Evolutionary conservation across 1,284 basidiomycete species (phyloP).

Genomic region (Puccinia polysora): DNA sequence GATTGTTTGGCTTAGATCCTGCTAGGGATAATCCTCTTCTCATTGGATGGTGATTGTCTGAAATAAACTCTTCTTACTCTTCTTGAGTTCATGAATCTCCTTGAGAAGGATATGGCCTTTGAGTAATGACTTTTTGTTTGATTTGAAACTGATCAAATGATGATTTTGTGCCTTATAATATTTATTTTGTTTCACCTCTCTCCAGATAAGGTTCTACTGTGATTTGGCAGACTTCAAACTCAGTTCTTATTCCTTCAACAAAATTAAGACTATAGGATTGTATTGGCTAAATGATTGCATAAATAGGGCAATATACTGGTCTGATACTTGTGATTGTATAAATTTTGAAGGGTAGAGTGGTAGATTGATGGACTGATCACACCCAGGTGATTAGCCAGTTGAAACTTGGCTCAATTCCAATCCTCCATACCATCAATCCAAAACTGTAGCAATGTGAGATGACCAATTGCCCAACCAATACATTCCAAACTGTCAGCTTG

Average conservation of each 20-base stretch:
- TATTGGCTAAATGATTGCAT: slow-evolving; percentile 33
- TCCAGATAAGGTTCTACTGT: slow-evolving; percentile 43
- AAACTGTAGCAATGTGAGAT: slow-evolving; percentile 32
- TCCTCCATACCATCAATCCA: slow-evolving; percentile 39
- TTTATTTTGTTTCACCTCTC: slow-evolving; percentile 43
- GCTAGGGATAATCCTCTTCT: neutral
- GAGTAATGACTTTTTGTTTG: slow-evolving; percentile 36
- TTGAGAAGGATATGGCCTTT: slow-evolving; percentile 37
- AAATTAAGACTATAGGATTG: slow-evolving; percentile 29
- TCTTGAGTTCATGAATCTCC: slow-evolving; percentile 40
- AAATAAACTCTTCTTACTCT: slow-evolving; percentile 18
- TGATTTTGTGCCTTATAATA: slow-evolving; percentile 44
- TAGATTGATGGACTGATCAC: slow-evolving; percentile 43
- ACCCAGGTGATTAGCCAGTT: slow-evolving; percentile 35
- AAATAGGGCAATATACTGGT: slow-evolving; percentile 36
- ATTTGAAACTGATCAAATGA: slow-evolving; percentile 41
- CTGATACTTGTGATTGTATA: slow-evolving; percentile 36
- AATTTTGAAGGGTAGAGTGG: slow-evolving; percentile 27
- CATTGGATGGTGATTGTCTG: slow-evolving; percentile 3
- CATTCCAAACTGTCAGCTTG: too few species aligned
- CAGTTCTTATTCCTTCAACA: slow-evolving; percentile 37
- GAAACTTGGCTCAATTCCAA: slow-evolving; percentile 20
- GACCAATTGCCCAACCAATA: slow-evolving; percentile 40
- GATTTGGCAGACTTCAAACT: slow-evolving; percentile 42
- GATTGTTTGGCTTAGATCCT: slow-evolving; percentile 7